Evolutionary conservation across 805 yeast genomes (phyloP).

Genomic region (Candida silvatica): DNA sequence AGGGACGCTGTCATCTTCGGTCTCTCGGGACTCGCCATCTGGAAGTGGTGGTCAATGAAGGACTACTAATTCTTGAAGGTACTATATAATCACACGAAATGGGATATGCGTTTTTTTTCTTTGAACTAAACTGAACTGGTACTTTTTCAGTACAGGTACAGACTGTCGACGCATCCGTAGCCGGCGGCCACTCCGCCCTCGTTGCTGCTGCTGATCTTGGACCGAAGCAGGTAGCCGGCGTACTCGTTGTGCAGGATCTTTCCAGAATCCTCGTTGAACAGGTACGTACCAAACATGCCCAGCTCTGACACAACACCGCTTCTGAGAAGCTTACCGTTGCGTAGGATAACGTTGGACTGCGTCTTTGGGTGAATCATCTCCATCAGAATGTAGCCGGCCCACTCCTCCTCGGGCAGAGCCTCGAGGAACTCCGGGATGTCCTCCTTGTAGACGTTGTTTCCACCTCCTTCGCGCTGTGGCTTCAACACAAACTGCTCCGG

Average conservation of each 20-base stretch:
- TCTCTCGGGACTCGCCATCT: conserved; percentile 17
- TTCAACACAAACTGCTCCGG: conserved; percentile 79
- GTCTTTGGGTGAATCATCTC: conserved; percentile 79
- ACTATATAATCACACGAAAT: too few relatives aligned
- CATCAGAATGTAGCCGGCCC: conserved; percentile 93
- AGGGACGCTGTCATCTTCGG: conserved; percentile 19
- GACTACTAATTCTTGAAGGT: too few relatives aligned
- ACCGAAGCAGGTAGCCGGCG: conserved; percentile 82
- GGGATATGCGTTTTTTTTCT: conserved; percentile 3
- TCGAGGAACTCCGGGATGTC: conserved; percentile 72
- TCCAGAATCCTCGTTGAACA: conserved; percentile 62
- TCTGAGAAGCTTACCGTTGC: conserved; percentile 51
- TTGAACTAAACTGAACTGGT: neutral
- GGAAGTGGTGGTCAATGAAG: conserved; percentile 27
- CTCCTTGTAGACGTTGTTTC: conserved; percentile 83
- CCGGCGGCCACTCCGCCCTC: conserved; percentile 99
- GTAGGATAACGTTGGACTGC: conserved; percentile 57
- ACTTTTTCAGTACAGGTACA: conserved; percentile 39
- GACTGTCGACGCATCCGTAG: conserved; percentile 90
- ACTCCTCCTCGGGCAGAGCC: conserved; percentile 52
- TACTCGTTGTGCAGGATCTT: conserved; percentile 51
- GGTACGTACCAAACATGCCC: conserved; percentile 79
- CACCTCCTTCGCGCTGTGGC: conserved; percentile 99
- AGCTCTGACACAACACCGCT: conserved; percentile 84
- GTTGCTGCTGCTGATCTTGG: conserved; percentile 78